These are phyloP conservation scores for Tylopilus rubrobrunneus DNA, from an alignment of 768 basidiomycete species.

Conservation along the genomic window DNA sequence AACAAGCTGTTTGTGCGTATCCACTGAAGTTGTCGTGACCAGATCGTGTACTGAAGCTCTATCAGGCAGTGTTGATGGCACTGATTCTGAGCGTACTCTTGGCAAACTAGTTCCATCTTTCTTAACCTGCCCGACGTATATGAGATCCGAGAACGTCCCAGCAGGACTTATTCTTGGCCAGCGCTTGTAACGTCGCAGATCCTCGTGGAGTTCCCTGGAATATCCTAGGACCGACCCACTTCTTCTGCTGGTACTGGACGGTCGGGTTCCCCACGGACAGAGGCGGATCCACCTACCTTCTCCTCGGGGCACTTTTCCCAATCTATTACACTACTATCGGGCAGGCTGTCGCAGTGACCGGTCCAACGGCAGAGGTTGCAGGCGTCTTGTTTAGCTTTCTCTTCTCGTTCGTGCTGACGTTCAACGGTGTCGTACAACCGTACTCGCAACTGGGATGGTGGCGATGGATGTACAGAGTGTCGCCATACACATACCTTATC, in stretches of 20 bases:
- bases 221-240: conserved; percentile 50
- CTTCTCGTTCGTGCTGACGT: conserved; percentile 63
- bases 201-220: conserved; percentile 59
- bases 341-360: conserved; percentile 58
- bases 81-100: conserved; percentile 48
- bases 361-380: conserved; percentile 57
- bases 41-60: background rate
- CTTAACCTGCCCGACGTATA: conserved; percentile 36
- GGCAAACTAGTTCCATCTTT: conserved; percentile 19
- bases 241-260: conserved; percentile 69
- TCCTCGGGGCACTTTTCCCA: conserved; percentile 48
- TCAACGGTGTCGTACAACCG: conserved; percentile 69
- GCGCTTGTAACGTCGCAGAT: conserved; percentile 54
- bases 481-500: conserved; percentile 55
- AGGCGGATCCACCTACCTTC: conserved; percentile 58
- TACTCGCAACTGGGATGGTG: conserved; percentile 63
- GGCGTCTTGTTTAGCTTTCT: conserved; percentile 54
- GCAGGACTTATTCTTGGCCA: conserved; percentile 63
- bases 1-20: conserved; percentile 60
- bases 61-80: conserved; percentile 53
- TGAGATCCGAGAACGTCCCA: conserved; percentile 62
- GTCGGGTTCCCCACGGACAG: conserved; percentile 53
- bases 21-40: conserved; percentile 29
- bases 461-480: conserved; percentile 63
- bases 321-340: conserved; percentile 60